Evolutionary conservation across 73 alveolate species (phyloP), one percentile per base, ranked within the genome.

Genomic region (Stentor roeselii): DNA sequence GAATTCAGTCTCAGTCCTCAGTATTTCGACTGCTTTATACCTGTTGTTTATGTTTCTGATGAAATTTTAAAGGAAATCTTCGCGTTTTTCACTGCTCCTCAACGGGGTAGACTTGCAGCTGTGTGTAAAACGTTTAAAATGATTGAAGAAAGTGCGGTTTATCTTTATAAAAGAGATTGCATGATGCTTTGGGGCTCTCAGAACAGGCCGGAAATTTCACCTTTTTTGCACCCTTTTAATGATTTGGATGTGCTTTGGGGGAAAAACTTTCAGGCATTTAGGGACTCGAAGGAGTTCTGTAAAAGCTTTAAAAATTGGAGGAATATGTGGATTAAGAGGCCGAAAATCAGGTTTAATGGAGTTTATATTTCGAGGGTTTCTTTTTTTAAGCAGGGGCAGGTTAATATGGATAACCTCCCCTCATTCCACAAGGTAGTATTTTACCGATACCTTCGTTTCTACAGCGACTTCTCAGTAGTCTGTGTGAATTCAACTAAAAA

Each of bases 301-400:
- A 67, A 67, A 67, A 27, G 42, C 21, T 67, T 67, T 67, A 67
- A 67, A 67, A 67, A 34, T 2, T 67, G 80, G 80, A 67, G 80
- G 41, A 67, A 67, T 67, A 67, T 67, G 80, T 67, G 80, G 80
- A 34, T 67, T 27, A 67, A 67, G 34, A 21, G 80, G 41, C 80
- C 80, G 37, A 67, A 32, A 67, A 67, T 67, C 1, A 67, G 37
- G 80, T 67, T 67, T 32, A 67, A 67, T 2, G 80, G 80, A 1
- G 41, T 67, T 67, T 67, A 67, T 67, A 32, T 32, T 30, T 67
- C 80, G 37, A 67, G 37, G 41, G 34, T 32, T 67, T 14, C 37
- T 30, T 67, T 27, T 67, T 67, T 21, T 32, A 67, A 34, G 41
- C 80, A 67, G 37, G 80, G 80, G 14, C 41, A 67, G 34, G 80